Base-by-base conservation (phyloP, 192 early-diverging fungal species). In the Bifiguratus adelaidae region DNA sequence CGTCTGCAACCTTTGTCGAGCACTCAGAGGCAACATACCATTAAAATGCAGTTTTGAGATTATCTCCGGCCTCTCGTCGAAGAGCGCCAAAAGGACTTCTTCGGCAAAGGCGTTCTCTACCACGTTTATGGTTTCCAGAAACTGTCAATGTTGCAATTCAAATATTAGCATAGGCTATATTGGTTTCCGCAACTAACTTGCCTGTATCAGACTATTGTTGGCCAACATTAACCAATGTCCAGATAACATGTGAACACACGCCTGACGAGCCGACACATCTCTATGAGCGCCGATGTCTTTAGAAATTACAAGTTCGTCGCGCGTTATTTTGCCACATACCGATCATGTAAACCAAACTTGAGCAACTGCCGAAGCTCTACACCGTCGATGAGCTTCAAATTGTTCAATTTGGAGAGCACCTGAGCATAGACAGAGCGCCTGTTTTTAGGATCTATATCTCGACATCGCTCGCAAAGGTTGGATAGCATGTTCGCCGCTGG, bases 401-500 rank as follows among this genome's bases (percentile, higher is more conserved):
- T 81, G 7, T 56, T 51, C 7, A 87, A 70, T 12, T 79, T 71
- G 7, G 76, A 67, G 70, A 81, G 67, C n/a, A 80, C 73, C 49
- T 80, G 82, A 41, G 69, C 46, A 48, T 76, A 90, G n/a, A 89
- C 73, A 47, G 72, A 65, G 34, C 83, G 74, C 30, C 90, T 69
- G 56, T 82, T 89, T 25, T 71, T 75, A 4, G 80, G 52, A 53
- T 91, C 90, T 2, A 80, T 63, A 52, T 93, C 91, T 35, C 85
- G 67, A 12, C 80, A 79, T 11, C 88, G 70, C 54, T 90, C 77
- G 7, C 91, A 56, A 35, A 93, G 73, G 32, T 59, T 67, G 3
- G 83, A 79, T 12, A 85, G 46, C 1, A 87, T 86, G 23, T 48
- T 37, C 35, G 65, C 61, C 16, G 52, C 76, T 33, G 77, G 74